These are phyloP conservation scores for Rhamnella rubrinervis DNA, from an alignment of 331 rosid genomes.

Conservation along the genomic window DNA sequence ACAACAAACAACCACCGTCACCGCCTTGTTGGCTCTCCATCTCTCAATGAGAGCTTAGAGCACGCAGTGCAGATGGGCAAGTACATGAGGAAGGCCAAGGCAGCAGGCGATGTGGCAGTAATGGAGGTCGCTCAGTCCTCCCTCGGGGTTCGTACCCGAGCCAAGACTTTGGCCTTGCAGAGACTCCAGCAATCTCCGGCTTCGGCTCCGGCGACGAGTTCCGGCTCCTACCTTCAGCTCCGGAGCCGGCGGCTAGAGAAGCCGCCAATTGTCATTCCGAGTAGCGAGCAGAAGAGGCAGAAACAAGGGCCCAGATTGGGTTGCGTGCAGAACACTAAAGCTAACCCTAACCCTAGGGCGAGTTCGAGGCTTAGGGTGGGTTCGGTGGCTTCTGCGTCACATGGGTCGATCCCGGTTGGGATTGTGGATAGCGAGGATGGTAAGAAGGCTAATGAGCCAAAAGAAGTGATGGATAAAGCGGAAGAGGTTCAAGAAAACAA, in stretches of 20 bases:
- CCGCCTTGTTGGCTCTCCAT: conserved; percentile 2
- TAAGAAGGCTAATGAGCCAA: conserved; percentile 11
- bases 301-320: conserved; percentile 15
- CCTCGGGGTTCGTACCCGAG: conserved; percentile 86
- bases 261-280: conserved; percentile 31
- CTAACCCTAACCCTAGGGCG: conserved; percentile 30
- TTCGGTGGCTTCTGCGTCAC: conserved; percentile 30
- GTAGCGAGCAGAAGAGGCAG: conserved; percentile 36
- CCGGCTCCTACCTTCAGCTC: conserved; percentile 80
- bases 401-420: conserved; percentile 25
- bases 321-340: conserved; percentile 32
- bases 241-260: conserved; percentile 82
- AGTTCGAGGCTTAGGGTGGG: conserved; percentile 38
- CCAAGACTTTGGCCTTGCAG: conserved; percentile 84
- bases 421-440: conserved; percentile 16
- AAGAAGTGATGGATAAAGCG: conserved; percentile 11
- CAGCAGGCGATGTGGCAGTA: conserved; percentile 52
- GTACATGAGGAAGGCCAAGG: conserved; percentile 83
- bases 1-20: not conserved
- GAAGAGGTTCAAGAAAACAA: conserved; percentile 17
- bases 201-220: conserved; percentile 23
- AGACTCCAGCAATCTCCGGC: conserved; percentile 46
- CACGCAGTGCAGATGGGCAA: conserved; percentile 55
- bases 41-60: conserved; percentile 36
- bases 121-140: conserved; percentile 62